Base-by-base conservation (phyloP, 2,329 filamentous ascomycete genomes). In the Pseudogymnoascus sp. region DNA sequence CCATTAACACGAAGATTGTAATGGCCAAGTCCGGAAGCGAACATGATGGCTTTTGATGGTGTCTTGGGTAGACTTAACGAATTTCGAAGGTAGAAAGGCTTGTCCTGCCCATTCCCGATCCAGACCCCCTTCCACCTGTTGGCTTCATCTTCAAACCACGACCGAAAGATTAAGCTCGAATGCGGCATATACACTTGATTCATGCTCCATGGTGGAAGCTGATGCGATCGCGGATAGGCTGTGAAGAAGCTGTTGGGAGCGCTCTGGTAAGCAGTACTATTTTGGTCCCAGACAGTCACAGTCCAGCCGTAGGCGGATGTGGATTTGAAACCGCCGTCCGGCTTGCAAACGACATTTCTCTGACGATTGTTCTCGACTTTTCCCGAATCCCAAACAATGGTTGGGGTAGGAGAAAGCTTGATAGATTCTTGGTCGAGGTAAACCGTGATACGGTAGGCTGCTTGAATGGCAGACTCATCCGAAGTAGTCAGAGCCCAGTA, bases 101-200 rank as follows among this genome's bases (percentile, higher is more conserved):
- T 77, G 61, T 77, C 75, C 24, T 73, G 71, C 33, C 75, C 73
- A 59, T 78, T 68, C 14, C 75, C 75, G 33, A 78, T 73, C 75
- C 75, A 77, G 2, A 76, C 74, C 3, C 71, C 75, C 61, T 77
- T 76, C 74, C 75, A 77, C 37, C 75, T 70, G 64, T 77, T 75
- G 16, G 67, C 65, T 63, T 75, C 72, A 40, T 77, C 73, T 65
- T 77, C 75, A 60, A 77, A 77, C 76, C 75, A 78, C 4, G 75
- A 73, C 28, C 75, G 72, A 63, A 78, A 77, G 62, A 78, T 77
- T 11, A 78, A 69, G 37, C 75, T 76, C 4, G 73, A 72, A 62
- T 78, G 75, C 8, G 75, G 75, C 75, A 78, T 78, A 64, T 78
- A 77, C 16, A 72, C 76, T 61, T 77, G 75, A 60, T 77, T 77